A percentile compares a stretch with the other conserved stretches of the same genome.
Conservation (phyloP, 225 moss, liverwort and hornwort species). For the Marchantia polymorpha region DNA sequence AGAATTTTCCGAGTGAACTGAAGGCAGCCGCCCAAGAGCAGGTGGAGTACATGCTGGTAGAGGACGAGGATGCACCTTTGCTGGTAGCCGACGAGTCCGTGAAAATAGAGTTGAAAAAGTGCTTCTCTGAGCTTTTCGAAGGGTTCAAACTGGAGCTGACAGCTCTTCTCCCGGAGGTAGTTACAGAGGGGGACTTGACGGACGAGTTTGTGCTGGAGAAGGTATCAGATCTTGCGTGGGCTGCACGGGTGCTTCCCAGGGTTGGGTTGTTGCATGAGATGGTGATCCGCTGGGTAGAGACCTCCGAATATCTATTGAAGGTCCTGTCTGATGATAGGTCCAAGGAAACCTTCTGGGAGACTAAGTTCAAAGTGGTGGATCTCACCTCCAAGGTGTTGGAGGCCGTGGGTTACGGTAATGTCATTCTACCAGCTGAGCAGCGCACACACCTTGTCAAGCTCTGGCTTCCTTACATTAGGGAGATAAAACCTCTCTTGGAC, state of each 20-base stretch:
- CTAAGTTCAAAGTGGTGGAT: constrained; percentile 76
- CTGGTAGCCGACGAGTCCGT: constrained; percentile 60
- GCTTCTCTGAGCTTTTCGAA: constrained; percentile 55
- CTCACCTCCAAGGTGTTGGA: constrained; percentile 69
- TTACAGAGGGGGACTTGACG: background rate
- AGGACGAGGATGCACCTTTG: constrained; percentile 82
- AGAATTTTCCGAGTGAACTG: constrained; percentile 64
- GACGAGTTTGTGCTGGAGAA: constrained; percentile 63
- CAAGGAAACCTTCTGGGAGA: constrained; percentile 59
- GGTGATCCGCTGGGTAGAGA: constrained; percentile 60
- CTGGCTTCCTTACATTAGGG: constrained; percentile 74
- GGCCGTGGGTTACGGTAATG: constrained; percentile 76
- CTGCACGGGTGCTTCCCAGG: constrained; percentile 62
- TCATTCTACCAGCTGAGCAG: constrained; percentile 60
- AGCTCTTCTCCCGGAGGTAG: constrained; percentile 29
- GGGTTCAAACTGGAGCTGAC: constrained; percentile 55
- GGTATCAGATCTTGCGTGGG: constrained; percentile 71
- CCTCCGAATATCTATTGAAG: constrained; percentile 48
- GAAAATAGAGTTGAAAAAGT: constrained; percentile 47
- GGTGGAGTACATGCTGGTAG: constrained; percentile 87
- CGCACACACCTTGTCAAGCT: constrained; percentile 62
- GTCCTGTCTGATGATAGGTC: constrained; percentile 42
- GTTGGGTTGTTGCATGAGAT: constrained; percentile 59
- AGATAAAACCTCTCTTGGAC: constrained; percentile 64
- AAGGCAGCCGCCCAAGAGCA: constrained; percentile 89